Base-by-base conservation (phyloP, 768 basidiomycete species). In the Pleurotus djamor region DNA sequence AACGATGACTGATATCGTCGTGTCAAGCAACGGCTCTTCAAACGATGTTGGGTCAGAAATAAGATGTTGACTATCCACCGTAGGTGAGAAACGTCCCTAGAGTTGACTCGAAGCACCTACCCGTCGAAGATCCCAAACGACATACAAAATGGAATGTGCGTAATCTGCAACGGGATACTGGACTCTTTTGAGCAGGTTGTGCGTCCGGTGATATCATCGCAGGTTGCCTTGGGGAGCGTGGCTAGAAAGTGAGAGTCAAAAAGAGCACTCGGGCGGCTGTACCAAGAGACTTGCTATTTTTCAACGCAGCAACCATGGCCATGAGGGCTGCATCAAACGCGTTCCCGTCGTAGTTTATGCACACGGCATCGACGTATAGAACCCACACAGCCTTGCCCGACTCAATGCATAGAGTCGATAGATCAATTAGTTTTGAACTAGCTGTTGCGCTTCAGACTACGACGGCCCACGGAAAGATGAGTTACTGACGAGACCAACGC, bases 321-420 rank as follows among this genome's bases (percentile, higher is more conserved):
- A 98, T 69, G 8, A 98, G 78, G 0, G 92, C 82, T 0, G 97
- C 94, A 64, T 99, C 97, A 60, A 96, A 94, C 1, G 82, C 90
- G 67, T 98, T 98, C 4, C 97, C 97, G 69, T 98, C 96, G 68
- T 96, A 97, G 74, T 97, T 98, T 63, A 99, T 92, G 69, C 96
- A 98, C 0, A 89, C 92, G 33, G 92, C 86, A 64, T 99, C 97
- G 64, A 98, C 81, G 67, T 98, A 98, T n/a, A 98, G 80, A 33
- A 90, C 89, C 94, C 95, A 99, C 0, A 79, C 94, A 0, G 93
- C 82, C 68, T 89, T 92, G 3, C 86, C 87, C 0, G 84, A 82
- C 13, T 90, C 81, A 59, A 99, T 97, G 69, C 88, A 89, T 3
- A 98, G 83, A 4, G 86, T 83, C 2, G 79, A 70, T 2, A 87